A percentile compares a stretch with the other conserved stretches of the same genome.
Conservation (phyloP, 805 yeast genomes). For the Ogataea nonfermentans region DNA sequence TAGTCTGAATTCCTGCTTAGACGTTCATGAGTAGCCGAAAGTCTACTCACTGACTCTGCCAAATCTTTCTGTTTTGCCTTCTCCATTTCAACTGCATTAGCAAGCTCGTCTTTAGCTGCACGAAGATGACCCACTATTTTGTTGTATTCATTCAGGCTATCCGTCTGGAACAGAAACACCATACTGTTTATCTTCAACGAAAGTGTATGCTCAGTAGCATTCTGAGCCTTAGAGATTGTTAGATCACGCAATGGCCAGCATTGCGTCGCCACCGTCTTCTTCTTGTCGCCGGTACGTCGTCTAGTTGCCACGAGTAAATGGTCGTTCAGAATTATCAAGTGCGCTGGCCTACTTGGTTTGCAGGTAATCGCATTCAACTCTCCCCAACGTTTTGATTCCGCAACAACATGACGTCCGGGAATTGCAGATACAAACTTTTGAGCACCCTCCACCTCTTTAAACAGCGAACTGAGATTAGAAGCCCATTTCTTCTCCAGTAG, state of each 20-base stretch:
- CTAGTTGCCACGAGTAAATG: conserved; percentile 70
- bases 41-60: conserved; percentile 43
- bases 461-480: conserved; percentile 62
- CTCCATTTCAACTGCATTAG: conserved; percentile 54
- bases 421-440: conserved; percentile 70
- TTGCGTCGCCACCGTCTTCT: conserved; percentile 57
- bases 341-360: conserved; percentile 74
- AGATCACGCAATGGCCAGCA: conserved; percentile 76
- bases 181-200: conserved; percentile 19
- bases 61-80: conserved; percentile 41
- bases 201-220: conserved; percentile 20
- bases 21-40: conserved; percentile 31
- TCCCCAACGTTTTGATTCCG: conserved; percentile 81
- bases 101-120: conserved; percentile 59
- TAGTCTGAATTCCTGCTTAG: conserved; percentile 36
- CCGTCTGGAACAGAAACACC: conserved; percentile 60
- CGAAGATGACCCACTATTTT: conserved; percentile 55
- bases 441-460: conserved; percentile 88
- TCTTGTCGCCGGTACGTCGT: conserved; percentile 39
- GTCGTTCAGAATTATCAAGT: conserved; percentile 76
- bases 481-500: conserved; percentile 83
- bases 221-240: conserved; percentile 40
- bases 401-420: conserved; percentile 77
- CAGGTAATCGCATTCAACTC: conserved; percentile 84
- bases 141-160: conserved; percentile 53